These are phyloP conservation scores for Phytopythium chamaehyphon DNA, from an alignment of 352 stramenopile genomes.

Conservation along the genomic window DNA sequence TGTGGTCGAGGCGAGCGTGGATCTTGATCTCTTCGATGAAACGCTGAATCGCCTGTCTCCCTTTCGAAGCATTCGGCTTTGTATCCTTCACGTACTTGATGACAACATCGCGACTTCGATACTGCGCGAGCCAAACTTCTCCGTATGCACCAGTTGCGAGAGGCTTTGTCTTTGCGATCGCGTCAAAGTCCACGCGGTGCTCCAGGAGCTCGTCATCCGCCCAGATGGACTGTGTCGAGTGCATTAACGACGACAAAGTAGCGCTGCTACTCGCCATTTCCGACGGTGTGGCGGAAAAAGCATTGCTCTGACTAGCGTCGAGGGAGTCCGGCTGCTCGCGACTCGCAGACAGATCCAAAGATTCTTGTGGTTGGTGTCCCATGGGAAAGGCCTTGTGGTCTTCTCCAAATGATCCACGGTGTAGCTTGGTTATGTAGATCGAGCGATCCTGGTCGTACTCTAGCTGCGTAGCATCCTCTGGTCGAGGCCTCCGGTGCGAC, in stretches of 20 bases:
- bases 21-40: slow-evolving; percentile 53
- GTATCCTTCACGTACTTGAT: slow-evolving; percentile 33
- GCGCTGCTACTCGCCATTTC: slow-evolving; percentile 1
- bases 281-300: background rate
- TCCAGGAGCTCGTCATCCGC: slow-evolving; percentile 57
- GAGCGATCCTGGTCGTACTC: slow-evolving; percentile 8
- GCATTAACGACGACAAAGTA: slow-evolving; percentile 1
- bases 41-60: slow-evolving; percentile 21
- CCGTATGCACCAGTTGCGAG: slow-evolving; percentile 31
- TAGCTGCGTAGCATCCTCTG: slow-evolving; percentile 2
- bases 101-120: slow-evolving; percentile 32
- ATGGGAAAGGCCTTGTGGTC: background rate
- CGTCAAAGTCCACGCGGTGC: slow-evolving; percentile 39
- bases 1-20: slow-evolving; percentile 36
- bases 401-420: slow-evolving; percentile 3
- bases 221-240: slow-evolving; percentile 29
- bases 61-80: slow-evolving; percentile 8
- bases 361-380: background rate
- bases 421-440: slow-evolving; percentile 8
- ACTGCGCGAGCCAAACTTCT: slow-evolving; percentile 42
- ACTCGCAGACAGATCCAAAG: background rate
- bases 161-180: slow-evolving; percentile 23
- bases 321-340: background rate
- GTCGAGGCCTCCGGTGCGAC: background rate
- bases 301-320: slow-evolving; percentile 1